Evolutionary conservation across 345 rosid genomes (phyloP), one percentile per base, ranked within the genome.

Genomic region (Pistacia integerrima): DNA sequence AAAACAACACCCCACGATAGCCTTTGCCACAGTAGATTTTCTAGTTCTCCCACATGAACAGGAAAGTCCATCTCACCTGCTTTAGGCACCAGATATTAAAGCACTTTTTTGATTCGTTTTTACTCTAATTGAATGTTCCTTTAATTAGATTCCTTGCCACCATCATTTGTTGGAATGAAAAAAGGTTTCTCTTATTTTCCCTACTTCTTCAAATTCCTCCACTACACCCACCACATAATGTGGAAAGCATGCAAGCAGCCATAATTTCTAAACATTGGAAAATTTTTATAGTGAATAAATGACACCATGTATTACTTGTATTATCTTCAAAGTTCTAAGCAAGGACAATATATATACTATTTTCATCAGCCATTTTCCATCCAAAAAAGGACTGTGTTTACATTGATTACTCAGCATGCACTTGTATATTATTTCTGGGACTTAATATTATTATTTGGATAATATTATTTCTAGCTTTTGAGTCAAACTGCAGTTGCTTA

Each of bases 21-120:
- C 68, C 54, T 58, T 54, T 41, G 69, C 36, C 25, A 77, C 35
- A 61, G 78, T 54, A 77, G 54, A 64, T 75, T 81, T 79, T 71
- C 75, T 72, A 72, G 63, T 70, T 65, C 69, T 52, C 80, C 80
- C 76, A 60, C 74, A 77, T 79, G 77, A 78, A 64, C 55, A 30
- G 52, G 44, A 69, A 74, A 76, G 77, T 25, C 78, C 82, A 81
- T 67, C 49, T 69, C 69, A 82, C 65, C 79, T 70, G 58, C 69
- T 75, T 60, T 59, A 13, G 58, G 57, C 25, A 35, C 22, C 57
- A 25, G 58, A 49, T 74, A 73, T 81, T 63, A 52, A 73, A 84
- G 63, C 64, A 63, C 49, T 58, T 60, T 41, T 69, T 55, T 59
- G 76, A 67, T 30, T 68, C 73, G 33, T 64, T 59, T 69, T 54